A percentile compares a stretch with the other conserved stretches of the same genome.
Evolutionary conservation across 805 yeast species (phyloP).

Genomic region (Suhomyces tanzawaensis): DNA sequence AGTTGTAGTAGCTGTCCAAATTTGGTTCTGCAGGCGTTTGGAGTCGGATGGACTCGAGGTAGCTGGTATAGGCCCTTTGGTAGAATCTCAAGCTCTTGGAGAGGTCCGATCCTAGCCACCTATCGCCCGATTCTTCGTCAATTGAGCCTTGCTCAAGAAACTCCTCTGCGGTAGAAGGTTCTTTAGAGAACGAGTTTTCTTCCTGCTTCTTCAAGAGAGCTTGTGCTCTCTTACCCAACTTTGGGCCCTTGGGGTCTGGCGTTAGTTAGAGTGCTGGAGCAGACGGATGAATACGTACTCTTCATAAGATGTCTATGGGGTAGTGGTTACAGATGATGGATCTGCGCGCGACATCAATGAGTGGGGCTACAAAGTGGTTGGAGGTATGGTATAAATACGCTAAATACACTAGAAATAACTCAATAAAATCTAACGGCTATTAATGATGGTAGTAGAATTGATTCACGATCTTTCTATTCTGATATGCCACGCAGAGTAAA

Average conservation of each 20-base stretch:
- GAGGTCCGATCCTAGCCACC: conserved; percentile 68
- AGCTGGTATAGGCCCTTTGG: conserved; percentile 51
- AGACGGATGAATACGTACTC: too few species aligned
- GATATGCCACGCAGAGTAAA: too few species aligned
- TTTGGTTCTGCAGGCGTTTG: conserved; percentile 8
- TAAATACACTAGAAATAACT: too few species aligned
- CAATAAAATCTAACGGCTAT: too few species aligned
- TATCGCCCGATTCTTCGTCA: conserved; percentile 72
- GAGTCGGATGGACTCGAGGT: conserved; percentile 34
- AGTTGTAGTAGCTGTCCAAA: conserved; percentile 57
- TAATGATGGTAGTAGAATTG: too few species aligned
- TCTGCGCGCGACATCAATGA: too few species aligned
- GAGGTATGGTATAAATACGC: too few species aligned
- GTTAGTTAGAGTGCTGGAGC: too few species aligned
- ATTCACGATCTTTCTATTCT: too few species aligned
- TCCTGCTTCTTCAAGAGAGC: conserved; percentile 10
- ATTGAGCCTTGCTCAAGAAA: conserved; percentile 53
- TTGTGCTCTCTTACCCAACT: conserved; percentile 15
- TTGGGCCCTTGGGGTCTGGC: conserved; percentile 12
- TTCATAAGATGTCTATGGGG: too few species aligned
- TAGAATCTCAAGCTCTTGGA: conserved; percentile 65
- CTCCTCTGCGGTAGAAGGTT: conserved; percentile 49
- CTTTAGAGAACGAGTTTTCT: conserved; percentile 5
- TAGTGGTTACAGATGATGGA: too few species aligned
- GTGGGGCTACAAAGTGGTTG: too few species aligned